These are phyloP conservation scores for Biancaea sappan DNA, from an alignment of 306 rosid species.

Conservation along the genomic window DNA sequence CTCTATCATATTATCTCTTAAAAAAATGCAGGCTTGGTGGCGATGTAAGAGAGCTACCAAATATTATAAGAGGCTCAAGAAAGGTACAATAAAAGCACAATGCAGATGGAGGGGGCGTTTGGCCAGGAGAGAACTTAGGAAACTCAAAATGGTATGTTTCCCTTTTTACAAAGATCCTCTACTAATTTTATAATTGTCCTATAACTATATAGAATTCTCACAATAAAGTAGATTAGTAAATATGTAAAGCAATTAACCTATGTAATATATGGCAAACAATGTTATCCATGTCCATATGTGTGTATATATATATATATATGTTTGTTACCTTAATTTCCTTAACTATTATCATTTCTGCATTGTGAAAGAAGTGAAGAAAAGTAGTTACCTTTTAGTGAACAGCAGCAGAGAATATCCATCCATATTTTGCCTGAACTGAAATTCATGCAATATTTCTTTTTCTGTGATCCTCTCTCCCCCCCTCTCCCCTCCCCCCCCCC, in stretches of 20 bases:
- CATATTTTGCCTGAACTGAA: neutral
- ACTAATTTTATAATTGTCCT: neutral
- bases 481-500: too few species aligned
- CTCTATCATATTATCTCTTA: conserved; percentile 17
- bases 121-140: conserved; percentile 82
- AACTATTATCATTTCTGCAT: conserved; percentile 5
- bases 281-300: neutral
- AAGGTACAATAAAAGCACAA: conserved; percentile 73
- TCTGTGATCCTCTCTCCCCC: neutral
- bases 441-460: conserved; percentile 21
- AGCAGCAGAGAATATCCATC: conserved; percentile 22
- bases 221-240: conserved; percentile 8
- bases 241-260: neutral
- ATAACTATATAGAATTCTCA: conserved; percentile 20
- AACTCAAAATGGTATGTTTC: conserved; percentile 81
- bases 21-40: conserved; percentile 81
- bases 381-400: conserved; percentile 24
- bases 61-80: conserved; percentile 78
- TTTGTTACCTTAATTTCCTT: conserved; percentile 28
- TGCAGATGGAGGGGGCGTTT: conserved; percentile 83
- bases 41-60: conserved; percentile 73
- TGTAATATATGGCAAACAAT: conserved; percentile 12
- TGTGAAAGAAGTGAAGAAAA: conserved; percentile 24
- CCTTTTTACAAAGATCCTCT: conserved; percentile 19
- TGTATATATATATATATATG: too few species aligned